phyloP scores from a whole-genome alignment of 1,139 yeast species.

The Yamadazyma triangularis region DNA sequence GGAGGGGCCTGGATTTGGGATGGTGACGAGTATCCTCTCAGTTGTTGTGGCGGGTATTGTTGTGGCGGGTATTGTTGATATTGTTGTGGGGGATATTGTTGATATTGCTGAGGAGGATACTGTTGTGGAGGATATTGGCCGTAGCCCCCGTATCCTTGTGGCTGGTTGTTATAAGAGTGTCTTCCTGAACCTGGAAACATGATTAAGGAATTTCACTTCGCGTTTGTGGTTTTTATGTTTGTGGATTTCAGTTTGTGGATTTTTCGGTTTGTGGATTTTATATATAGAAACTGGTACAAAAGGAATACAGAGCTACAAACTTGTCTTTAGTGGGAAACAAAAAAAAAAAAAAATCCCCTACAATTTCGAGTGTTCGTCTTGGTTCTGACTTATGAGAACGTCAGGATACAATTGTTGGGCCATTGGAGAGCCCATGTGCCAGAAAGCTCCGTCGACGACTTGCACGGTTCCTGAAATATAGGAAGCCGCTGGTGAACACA shows the following conservation, averaged over 20 bases:
- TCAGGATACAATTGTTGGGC: slow-evolving; percentile 33
- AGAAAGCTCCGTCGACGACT: slow-evolving; percentile 87
- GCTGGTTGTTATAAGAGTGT: slow-evolving; percentile 12
- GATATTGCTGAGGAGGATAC: slow-evolving; percentile 7
- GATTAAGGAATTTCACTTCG: slow-evolving; percentile 1
- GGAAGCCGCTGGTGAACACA: slow-evolving; percentile 77
- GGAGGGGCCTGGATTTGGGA: slow-evolving; percentile 19
- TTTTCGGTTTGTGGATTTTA: too few relatives aligned
- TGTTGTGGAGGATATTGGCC: slow-evolving; percentile 8
- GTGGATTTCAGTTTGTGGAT: too few relatives aligned
- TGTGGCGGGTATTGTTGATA: slow-evolving; percentile 10
- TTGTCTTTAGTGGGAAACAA: slow-evolving; percentile 6
- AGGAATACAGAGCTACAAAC: slow-evolving; percentile 9
- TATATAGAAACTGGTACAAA: too few relatives aligned
- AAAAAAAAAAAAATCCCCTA: slow-evolving; percentile 3
- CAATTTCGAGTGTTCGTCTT: too few relatives aligned
- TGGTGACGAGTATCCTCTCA: slow-evolving; percentile 2
- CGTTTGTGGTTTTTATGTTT: slow-evolving; percentile 5
- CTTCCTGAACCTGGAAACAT: slow-evolving; percentile 38
- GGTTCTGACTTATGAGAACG: too few relatives aligned
- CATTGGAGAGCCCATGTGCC: slow-evolving; percentile 70
- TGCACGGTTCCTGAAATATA: slow-evolving; percentile 75
- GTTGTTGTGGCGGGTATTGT: slow-evolving; percentile 7
- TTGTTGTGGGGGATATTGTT: slow-evolving; percentile 5
- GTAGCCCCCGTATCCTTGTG: slow-evolving; percentile 7